These are phyloP conservation scores for Orobanche coerulescens DNA, from an alignment of 257 asterid genomes.

Conservation along the genomic window DNA sequence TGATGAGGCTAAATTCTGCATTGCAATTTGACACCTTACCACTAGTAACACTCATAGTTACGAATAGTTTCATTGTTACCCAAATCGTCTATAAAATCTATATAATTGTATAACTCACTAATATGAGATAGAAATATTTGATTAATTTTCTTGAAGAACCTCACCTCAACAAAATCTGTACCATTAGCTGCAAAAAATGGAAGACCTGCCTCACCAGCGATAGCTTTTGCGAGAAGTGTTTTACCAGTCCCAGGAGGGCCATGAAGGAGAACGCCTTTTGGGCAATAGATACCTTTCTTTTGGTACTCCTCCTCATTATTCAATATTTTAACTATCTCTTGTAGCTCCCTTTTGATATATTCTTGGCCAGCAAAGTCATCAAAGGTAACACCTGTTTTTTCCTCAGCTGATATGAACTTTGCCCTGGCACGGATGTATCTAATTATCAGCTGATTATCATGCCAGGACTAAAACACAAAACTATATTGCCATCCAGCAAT, in stretches of 20 bases:
- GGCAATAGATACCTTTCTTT: slow-evolving; percentile 93
- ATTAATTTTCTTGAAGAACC: slow-evolving; percentile 17
- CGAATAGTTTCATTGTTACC: background rate
- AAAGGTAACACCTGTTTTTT: slow-evolving; percentile 88
- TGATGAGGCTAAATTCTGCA: background rate
- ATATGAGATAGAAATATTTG: slow-evolving; percentile 9
- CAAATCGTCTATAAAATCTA: background rate
- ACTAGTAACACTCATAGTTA: background rate
- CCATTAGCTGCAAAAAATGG: slow-evolving; percentile 98
- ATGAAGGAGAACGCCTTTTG: slow-evolving; percentile 96
- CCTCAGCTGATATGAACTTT: slow-evolving; percentile 95
- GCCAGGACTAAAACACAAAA: slow-evolving; percentile 3
- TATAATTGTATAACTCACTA: background rate
- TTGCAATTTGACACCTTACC: background rate
- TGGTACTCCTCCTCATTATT: slow-evolving; percentile 91
- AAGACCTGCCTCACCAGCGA: slow-evolving; percentile 99
- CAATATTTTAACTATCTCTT: slow-evolving; percentile 83
- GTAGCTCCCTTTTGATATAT: slow-evolving; percentile 92
- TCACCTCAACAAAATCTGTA: slow-evolving; percentile 98
- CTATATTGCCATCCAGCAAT: slow-evolving; percentile 17
- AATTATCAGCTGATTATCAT: slow-evolving; percentile 22
- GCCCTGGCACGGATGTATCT: slow-evolving; percentile 52
- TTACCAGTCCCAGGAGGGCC: slow-evolving; percentile 99
- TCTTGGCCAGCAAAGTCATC: slow-evolving; percentile 99
- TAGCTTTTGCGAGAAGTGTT: slow-evolving; percentile 98